Evolutionary conservation across 2,329 filamentous ascomycete species (phyloP).

Genomic region (Chrysoporthe puriensis): DNA sequence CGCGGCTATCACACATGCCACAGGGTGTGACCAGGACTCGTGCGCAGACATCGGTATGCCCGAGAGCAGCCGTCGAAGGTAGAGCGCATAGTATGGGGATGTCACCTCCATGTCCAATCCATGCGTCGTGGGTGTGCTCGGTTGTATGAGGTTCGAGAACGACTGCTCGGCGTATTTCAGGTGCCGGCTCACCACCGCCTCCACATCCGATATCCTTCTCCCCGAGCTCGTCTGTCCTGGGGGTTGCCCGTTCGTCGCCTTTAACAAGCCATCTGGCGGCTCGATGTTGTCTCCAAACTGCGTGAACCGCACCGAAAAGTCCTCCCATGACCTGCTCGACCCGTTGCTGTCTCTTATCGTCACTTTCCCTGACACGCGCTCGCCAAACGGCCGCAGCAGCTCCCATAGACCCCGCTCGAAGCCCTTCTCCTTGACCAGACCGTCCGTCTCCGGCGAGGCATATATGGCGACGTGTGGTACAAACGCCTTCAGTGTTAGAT

Average conservation of each 20-base stretch:
- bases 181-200: conserved; percentile 79
- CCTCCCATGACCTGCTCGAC: conserved; percentile 79
- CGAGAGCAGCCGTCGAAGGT: conserved; percentile 81
- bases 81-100: conserved; percentile 84
- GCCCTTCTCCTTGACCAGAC: conserved; percentile 80
- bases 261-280: conserved; percentile 44
- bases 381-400: conserved; percentile 87
- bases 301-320: conserved; percentile 87
- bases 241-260: conserved; percentile 38
- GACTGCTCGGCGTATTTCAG: conserved; percentile 74
- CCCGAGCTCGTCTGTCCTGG: conserved; percentile 35
- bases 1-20: conserved; percentile 92
- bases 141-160: conserved; percentile 44
- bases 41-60: conserved; percentile 78
- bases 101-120: conserved; percentile 54
- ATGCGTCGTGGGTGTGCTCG: conserved; percentile 44
- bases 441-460: conserved; percentile 84
- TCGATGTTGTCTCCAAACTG: conserved; percentile 66
- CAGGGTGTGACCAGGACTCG: conserved; percentile 93
- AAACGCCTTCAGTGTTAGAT: conserved; percentile 80
- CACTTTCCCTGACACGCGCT: conserved; percentile 84
- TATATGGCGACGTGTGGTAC: conserved; percentile 88
- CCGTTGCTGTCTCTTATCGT: conserved; percentile 90
- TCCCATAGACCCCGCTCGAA: conserved; percentile 82
- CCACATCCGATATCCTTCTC: conserved; percentile 69